phyloP scores from a whole-genome alignment of 441 rosid species.

The Isatis lusitanica region DNA sequence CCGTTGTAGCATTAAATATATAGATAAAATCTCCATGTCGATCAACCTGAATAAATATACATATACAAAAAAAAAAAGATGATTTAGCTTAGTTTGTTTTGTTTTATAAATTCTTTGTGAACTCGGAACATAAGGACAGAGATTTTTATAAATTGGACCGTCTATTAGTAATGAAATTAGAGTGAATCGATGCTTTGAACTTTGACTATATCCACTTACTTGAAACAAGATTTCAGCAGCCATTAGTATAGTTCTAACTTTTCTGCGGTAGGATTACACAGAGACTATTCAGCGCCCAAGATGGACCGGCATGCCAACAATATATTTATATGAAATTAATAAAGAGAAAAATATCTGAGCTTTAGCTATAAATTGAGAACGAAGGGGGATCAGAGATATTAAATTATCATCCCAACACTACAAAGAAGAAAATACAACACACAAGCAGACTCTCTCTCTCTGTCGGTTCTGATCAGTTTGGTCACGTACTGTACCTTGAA shows the following conservation, averaged over 20 bases:
- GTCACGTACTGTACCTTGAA: background rate
- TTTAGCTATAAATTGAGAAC: slow-evolving; percentile 18
- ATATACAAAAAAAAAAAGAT: background rate
- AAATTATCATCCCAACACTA: slow-evolving; percentile 1
- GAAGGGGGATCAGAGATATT: background rate
- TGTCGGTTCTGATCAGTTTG: background rate
- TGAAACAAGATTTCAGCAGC: background rate
- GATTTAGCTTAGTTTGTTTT: background rate
- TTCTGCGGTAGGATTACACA: background rate
- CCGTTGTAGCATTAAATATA: background rate
- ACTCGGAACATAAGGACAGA: background rate
- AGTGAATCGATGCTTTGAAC: background rate
- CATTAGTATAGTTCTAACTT: slow-evolving; percentile 4
- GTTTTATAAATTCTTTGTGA: background rate
- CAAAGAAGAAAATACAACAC: background rate
- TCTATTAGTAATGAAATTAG: background rate
- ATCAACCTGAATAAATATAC: background rate
- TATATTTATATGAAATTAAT: background rate
- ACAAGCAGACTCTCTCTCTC: background rate
- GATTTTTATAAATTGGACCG: background rate
- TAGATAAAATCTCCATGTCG: background rate
- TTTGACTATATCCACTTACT: background rate
- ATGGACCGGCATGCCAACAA: slow-evolving; percentile 18
- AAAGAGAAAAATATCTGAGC: background rate
- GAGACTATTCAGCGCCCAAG: slow-evolving; percentile 15